Evolutionary conservation across 2,329 filamentous ascomycete species (phyloP).

Genomic region (Malbranchea zuffiana): DNA sequence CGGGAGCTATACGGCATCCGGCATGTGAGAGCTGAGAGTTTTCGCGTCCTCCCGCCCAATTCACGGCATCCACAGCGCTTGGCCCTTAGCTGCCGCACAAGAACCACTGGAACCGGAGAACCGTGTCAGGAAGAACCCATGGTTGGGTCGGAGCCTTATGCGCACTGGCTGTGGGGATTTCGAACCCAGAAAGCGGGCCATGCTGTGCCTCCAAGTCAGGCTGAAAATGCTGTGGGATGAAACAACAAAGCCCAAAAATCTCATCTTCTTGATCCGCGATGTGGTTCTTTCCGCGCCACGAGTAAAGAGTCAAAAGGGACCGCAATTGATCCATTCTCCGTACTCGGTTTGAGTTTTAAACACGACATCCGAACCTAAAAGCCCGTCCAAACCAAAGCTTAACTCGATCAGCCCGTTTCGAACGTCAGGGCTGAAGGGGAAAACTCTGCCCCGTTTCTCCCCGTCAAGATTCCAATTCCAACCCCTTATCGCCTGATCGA

Average conservation of each 20-base stretch:
- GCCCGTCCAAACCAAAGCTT: background rate
- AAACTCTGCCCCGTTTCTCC: background rate
- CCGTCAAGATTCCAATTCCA: background rate
- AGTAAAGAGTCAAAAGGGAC: too few relatives aligned
- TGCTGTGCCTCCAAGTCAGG: too few relatives aligned
- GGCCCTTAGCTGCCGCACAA: slow-evolving; percentile 6
- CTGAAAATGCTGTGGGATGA: too few relatives aligned
- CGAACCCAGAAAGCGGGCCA: background rate
- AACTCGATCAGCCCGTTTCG: slow-evolving; percentile 1
- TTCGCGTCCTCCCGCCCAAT: slow-evolving; percentile 7
- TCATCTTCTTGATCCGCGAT: too few relatives aligned
- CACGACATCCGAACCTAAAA: too few relatives aligned
- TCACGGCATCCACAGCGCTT: background rate
- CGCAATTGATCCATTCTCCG: too few relatives aligned
- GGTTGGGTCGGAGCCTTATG: background rate
- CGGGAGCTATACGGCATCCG: slow-evolving; percentile 10
- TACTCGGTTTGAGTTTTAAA: too few relatives aligned
- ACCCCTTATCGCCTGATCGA: background rate
- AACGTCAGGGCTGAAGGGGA: background rate
- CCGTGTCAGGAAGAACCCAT: background rate
- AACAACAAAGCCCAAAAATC: too few relatives aligned
- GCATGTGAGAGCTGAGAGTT: slow-evolving; percentile 6
- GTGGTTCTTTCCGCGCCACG: too few relatives aligned
- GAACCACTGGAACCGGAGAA: slow-evolving; percentile 8
- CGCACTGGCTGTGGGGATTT: background rate